Evolutionary conservation across 768 basidiomycete species (phyloP).

Genomic region (Amanita inopinata): DNA sequence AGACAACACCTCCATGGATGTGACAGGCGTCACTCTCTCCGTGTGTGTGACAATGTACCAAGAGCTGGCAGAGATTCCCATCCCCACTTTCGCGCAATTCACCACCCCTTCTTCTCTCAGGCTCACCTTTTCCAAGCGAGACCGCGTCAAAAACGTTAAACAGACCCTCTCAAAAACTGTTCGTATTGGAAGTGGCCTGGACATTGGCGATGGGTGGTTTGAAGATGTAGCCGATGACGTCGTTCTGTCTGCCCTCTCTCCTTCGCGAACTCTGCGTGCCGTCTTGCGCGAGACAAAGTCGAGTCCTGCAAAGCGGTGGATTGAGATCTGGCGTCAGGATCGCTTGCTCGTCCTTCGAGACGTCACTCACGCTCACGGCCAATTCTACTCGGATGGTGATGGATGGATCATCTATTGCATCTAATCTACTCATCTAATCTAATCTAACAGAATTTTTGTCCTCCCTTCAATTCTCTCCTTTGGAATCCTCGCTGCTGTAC

Average conservation of each 20-base stretch:
- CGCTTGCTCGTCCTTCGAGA: constrained; percentile 37
- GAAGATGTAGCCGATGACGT: constrained; percentile 32
- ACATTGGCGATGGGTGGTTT: constrained; percentile 18
- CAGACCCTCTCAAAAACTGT: constrained; percentile 32
- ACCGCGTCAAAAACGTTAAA: constrained; percentile 42
- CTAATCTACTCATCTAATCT: background rate
- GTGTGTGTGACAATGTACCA: constrained; percentile 22
- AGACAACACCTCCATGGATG: too few species aligned
- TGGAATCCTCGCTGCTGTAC: constrained; percentile 46
- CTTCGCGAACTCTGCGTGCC: constrained; percentile 25
- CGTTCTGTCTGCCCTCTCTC: constrained; percentile 29
- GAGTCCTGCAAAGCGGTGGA: constrained; percentile 32
- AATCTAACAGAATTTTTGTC: constrained; percentile 36
- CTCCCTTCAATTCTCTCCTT: constrained; percentile 43
- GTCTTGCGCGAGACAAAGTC: constrained; percentile 31
- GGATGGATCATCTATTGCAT: background rate
- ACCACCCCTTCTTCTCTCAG: constrained; percentile 26
- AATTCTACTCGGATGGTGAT: constrained; percentile 57
- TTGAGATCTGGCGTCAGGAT: constrained; percentile 50
- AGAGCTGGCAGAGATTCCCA: constrained; percentile 30
- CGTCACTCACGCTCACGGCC: constrained; percentile 47
- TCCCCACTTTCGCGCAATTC: constrained; percentile 27
- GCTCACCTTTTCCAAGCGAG: constrained; percentile 35
- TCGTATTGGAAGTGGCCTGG: too few species aligned
- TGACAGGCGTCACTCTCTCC: background rate